A percentile compares a stretch with the other conserved stretches of the same genome.
Conservation (phyloP, 352 stramenopile genomes). For the Pythium volutum region DNA sequence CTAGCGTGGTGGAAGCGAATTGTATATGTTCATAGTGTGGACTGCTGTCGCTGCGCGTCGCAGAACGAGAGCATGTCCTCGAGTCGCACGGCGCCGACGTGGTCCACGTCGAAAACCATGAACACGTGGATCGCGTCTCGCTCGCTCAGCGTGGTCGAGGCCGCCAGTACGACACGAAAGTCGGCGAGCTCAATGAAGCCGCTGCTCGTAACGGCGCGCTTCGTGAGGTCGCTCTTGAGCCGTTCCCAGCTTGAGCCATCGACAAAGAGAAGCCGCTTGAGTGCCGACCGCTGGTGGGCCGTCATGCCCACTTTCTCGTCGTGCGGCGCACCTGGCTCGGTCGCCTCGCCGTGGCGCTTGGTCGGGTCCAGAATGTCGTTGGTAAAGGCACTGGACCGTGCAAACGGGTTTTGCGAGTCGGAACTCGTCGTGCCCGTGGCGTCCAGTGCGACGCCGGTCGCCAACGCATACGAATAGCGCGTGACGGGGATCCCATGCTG, state of each 20-base stretch:
- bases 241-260: slow-evolving; percentile 22
- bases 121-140: slow-evolving; percentile 71
- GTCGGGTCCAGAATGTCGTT: slow-evolving; percentile 63
- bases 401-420: slow-evolving; percentile 59
- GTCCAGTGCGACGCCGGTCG: slow-evolving; percentile 51
- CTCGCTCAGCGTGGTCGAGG: slow-evolving; percentile 24
- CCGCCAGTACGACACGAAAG: slow-evolving; percentile 36
- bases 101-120: slow-evolving; percentile 73
- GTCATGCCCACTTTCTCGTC: slow-evolving; percentile 57
- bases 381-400: slow-evolving; percentile 63
- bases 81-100: slow-evolving; percentile 58
- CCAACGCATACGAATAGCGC: slow-evolving; percentile 65
- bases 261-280: slow-evolving; percentile 38
- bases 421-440: slow-evolving; percentile 44
- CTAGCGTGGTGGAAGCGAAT: not conserved
- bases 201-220: slow-evolving; percentile 6
- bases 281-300: slow-evolving; percentile 55
- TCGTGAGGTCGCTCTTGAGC: slow-evolving; percentile 5
- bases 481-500: slow-evolving; percentile 36
- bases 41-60: slow-evolving; percentile 5
- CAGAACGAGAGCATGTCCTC: slow-evolving; percentile 40
- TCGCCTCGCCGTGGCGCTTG: slow-evolving; percentile 70
- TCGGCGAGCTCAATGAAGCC: slow-evolving; percentile 45
- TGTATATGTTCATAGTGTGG: slow-evolving; percentile 11
- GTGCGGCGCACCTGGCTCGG: slow-evolving; percentile 42